Percentiles rank a stretch among this genome's conserved stretches.
phyloP scores from a whole-genome alignment of 2,329 filamentous ascomycete species.

The Botryosphaeria dothidea region DNA sequence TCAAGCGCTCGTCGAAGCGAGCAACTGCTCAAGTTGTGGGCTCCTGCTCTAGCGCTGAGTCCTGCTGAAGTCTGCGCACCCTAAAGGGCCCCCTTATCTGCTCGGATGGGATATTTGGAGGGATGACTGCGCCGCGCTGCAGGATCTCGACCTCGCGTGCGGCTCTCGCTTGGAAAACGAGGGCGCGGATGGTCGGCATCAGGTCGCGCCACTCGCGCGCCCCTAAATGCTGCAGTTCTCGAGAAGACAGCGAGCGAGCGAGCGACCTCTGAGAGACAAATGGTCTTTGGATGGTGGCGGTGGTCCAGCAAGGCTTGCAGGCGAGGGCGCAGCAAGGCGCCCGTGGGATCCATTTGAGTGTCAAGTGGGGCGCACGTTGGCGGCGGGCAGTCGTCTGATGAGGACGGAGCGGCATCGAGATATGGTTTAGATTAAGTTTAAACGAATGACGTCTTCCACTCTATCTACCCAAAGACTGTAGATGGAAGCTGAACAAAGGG shows the following conservation, averaged over 20 bases:
- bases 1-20: background rate
- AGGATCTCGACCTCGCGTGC: slow-evolving; percentile 48
- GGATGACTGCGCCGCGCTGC: slow-evolving; percentile 48
- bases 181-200: slow-evolving; percentile 46
- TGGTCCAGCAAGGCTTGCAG: slow-evolving; percentile 31
- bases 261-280: slow-evolving; percentile 57
- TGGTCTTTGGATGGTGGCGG: slow-evolving; percentile 49
- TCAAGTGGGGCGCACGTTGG: background rate
- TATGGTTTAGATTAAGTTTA: slow-evolving; percentile 15
- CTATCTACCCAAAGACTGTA: background rate
- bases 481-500: background rate
- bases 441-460: slow-evolving; percentile 1
- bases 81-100: slow-evolving; percentile 51
- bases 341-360: background rate
- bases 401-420: background rate
- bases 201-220: slow-evolving; percentile 46
- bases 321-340: slow-evolving; percentile 24
- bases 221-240: slow-evolving; percentile 37
- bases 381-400: background rate
- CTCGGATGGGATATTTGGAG: slow-evolving; percentile 30
- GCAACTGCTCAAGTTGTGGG: background rate
- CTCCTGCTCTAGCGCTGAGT: background rate
- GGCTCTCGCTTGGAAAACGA: slow-evolving; percentile 45
- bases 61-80: slow-evolving; percentile 25
- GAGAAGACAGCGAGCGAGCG: slow-evolving; percentile 45